A percentile compares a stretch with the other conserved stretches of the same genome.
Evolutionary conservation across 1,139 yeast genomes (phyloP).

Genomic region (Arxiozyma telluris): DNA sequence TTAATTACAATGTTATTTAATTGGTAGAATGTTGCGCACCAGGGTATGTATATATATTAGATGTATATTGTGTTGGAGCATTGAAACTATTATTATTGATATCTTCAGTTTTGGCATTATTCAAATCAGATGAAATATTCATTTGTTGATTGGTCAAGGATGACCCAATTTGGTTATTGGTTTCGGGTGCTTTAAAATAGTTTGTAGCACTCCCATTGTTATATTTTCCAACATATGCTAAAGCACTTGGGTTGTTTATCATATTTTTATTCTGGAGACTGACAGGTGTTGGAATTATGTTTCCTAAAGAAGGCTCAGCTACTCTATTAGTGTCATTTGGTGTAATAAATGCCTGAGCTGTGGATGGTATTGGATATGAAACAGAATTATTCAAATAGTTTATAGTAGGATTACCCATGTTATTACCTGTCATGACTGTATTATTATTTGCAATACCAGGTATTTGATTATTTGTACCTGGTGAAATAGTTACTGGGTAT

Average conservation of each 20-base stretch:
- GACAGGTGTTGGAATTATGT: conserved; percentile 7
- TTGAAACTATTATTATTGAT: conserved; percentile 6
- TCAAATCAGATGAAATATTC: neutral
- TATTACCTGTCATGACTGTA: neutral
- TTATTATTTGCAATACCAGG: neutral
- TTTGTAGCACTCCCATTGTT: neutral
- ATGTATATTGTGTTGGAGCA: neutral
- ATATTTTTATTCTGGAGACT: conserved; percentile 5
- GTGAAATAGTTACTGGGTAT: neutral
- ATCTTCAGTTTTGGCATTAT: neutral
- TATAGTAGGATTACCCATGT: neutral
- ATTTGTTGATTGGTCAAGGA: neutral
- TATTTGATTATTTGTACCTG: neutral
- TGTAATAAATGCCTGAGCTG: neutral
- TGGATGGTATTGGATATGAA: neutral
- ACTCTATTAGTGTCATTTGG: neutral
- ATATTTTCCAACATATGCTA: neutral
- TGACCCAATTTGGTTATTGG: neutral
- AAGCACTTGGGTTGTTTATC: neutral
- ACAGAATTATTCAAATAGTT: neutral
- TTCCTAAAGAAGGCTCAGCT: neutral
- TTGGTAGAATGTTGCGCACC: conserved; percentile 11
- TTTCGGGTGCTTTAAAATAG: neutral
- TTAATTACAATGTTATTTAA: no score
- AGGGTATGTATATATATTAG: neutral